Base-by-base conservation (phyloP, 164 flowering plant genomes). In the Liquidambar formosana region DNA sequence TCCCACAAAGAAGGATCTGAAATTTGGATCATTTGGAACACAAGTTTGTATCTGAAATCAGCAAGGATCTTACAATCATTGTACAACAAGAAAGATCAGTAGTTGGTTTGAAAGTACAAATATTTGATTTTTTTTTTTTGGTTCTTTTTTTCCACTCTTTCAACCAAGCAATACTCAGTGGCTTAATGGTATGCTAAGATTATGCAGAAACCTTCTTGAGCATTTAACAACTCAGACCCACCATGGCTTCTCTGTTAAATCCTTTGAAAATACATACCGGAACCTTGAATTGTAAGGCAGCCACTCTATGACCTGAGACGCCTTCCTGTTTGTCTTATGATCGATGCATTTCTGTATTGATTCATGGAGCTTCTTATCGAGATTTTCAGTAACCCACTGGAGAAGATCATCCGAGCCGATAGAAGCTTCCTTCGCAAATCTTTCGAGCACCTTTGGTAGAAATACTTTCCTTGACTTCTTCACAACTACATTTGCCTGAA, bases 251-350 rank as follows among this genome's bases (percentile, higher is more conserved):
- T 86, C 89, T 2, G 84, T 77, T 46, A 90, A 78, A 28, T 85
- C 93, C 79, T 77, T 81, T 0, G 89, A 71, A 48, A 91, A 81
- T 13, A 79, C 69, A 68, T 91, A 93, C 44, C 88, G 79, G 61
- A 93, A 90, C 72, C 79, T 86, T 48, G 90, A 79, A 75, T 76
- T 81, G 78, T 91, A 88, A 56, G 97, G 96, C 51, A 83, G 53
- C 97, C 97, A 93, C 61, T 90, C 92, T 41, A 84, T 82, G 68
- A 83, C 71, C 69, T 85, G 89, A 11, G 89, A 85, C 15, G 81
- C 63, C 76, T 81, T 91, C 54, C 71, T 80, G 72, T 67, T 80
- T 46, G 81, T 56, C 64, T 79, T 82, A 26, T 51, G 61, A 3
- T 83, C 83, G 0, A 84, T 68, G 75, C 94, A 88, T 72, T 84